phyloP scores from a whole-genome alignment of 2,329 filamentous ascomycete species.

The Scedosporium apiospermum region DNA sequence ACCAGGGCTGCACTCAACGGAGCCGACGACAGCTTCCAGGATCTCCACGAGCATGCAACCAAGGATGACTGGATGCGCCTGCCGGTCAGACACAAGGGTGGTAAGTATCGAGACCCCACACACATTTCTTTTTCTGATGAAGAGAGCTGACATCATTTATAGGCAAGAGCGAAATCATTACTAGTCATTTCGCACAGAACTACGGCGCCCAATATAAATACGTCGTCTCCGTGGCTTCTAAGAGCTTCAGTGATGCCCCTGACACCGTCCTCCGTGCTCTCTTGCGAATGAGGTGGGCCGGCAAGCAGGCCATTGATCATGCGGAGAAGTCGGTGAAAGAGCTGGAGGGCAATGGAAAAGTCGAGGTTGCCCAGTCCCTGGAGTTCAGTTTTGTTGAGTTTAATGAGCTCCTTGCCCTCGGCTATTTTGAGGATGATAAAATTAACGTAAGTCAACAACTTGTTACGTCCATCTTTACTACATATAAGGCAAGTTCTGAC shows the following conservation, averaged over 20 bases:
- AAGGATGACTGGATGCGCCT: constrained; percentile 33
- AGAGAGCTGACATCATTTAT: constrained; percentile 13
- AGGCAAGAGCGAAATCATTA: constrained; percentile 33
- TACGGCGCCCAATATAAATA: constrained; percentile 61
- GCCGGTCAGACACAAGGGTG: constrained; percentile 21
- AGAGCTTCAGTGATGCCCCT: constrained; percentile 39
- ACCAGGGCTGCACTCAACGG: constrained; percentile 44
- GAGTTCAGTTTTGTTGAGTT: constrained; percentile 30
- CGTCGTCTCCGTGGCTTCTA: constrained; percentile 42
- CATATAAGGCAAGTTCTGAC: neutral
- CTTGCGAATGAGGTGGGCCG: constrained; percentile 46
- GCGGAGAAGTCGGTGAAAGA: constrained; percentile 12
- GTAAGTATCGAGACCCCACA: constrained; percentile 16
- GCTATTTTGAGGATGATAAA: constrained; percentile 50
- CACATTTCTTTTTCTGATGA: neutral
- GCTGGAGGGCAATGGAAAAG: neutral
- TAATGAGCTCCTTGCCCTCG: constrained; percentile 55
- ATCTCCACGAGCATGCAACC: constrained; percentile 26
- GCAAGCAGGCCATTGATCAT: constrained; percentile 25
- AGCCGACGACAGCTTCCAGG: constrained; percentile 50
- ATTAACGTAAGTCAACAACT: constrained; percentile 36
- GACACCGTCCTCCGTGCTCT: constrained; percentile 37
- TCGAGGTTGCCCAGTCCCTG: constrained; percentile 3
- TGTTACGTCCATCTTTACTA: neutral
- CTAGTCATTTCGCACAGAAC: constrained; percentile 43